These are phyloP conservation scores for Hygrocybe coccinea DNA, from an alignment of 768 basidiomycete species.

Conservation along the genomic window DNA sequence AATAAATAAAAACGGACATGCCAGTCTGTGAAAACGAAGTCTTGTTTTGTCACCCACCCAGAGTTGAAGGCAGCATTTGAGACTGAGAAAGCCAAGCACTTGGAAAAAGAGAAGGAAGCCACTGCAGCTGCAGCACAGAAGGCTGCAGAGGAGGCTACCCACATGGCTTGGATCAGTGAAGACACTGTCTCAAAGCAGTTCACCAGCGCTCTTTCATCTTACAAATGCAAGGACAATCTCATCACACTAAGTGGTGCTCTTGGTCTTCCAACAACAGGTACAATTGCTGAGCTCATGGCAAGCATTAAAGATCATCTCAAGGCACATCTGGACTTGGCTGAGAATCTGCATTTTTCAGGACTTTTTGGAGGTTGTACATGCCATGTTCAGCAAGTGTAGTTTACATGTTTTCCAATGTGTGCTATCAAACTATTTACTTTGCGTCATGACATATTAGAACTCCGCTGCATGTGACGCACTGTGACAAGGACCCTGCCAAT, in stretches of 20 bases:
- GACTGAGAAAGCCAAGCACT: not conserved
- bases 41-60: constrained; percentile 1
- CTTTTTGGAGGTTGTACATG: too few relatives aligned
- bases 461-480: too few relatives aligned
- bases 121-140: not conserved
- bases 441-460: too few relatives aligned
- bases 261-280: not conserved
- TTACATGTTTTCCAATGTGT: too few relatives aligned
- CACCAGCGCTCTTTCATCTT: not conserved
- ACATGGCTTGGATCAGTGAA: constrained; percentile 3
- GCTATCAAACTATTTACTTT: too few relatives aligned
- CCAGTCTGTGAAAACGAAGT: not conserved
- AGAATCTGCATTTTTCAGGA: too few relatives aligned
- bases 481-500: too few relatives aligned
- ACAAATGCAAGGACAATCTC: constrained; percentile 3
- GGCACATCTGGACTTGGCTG: not conserved
- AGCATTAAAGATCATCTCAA: not conserved
- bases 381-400: too few relatives aligned
- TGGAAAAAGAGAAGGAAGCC: constrained; percentile 3
- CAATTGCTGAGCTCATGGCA: not conserved
- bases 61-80: constrained; percentile 8
- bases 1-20: not conserved
- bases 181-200: not conserved
- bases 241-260: not conserved
- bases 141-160: constrained; percentile 9